Conservation (phyloP, 495 filamentous ascomycete species). For the Cercophora samala region DNA sequence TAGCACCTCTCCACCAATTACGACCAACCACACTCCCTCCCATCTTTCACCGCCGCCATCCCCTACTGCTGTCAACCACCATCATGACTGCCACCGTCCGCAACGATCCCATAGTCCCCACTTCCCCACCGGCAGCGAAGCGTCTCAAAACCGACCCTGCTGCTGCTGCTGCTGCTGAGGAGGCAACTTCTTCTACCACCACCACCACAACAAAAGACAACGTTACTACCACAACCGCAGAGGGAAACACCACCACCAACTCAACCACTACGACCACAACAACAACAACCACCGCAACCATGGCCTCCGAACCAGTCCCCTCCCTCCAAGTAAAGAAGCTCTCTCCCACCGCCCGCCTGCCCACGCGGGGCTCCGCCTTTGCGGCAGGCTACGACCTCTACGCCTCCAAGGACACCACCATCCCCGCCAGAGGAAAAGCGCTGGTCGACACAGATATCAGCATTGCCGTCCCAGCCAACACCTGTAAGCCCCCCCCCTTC, state of each 20-base stretch:
- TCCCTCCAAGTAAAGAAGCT: slow-evolving; percentile 84
- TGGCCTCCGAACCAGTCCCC: slow-evolving; percentile 42
- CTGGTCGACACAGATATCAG: slow-evolving; percentile 86
- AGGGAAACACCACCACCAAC: slow-evolving; percentile 14
- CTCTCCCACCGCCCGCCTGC: slow-evolving; percentile 63
- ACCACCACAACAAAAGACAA: slow-evolving; percentile 15
- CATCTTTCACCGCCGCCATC: background rate
- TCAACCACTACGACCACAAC: slow-evolving; percentile 19
- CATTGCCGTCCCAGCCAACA: slow-evolving; percentile 82
- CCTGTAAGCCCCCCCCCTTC: slow-evolving; percentile 58
- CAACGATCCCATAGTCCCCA: slow-evolving; percentile 34
- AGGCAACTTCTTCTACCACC: slow-evolving; percentile 6
- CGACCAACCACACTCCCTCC: background rate
- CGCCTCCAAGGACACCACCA: slow-evolving; percentile 64
- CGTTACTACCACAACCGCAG: slow-evolving; percentile 16
- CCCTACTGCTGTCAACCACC: slow-evolving; percentile 23
- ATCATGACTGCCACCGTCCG: slow-evolving; percentile 56
- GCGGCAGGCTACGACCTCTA: slow-evolving; percentile 92
- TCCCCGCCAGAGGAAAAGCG: slow-evolving; percentile 78
- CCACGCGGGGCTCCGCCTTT: slow-evolving; percentile 83
- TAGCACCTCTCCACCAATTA: background rate
- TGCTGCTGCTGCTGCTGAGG: too few species aligned
- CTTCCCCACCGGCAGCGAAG: slow-evolving; percentile 48
- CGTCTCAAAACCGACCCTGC: slow-evolving; percentile 43
- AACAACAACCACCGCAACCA: slow-evolving; percentile 11